Conservation (phyloP, 179 eudicot species). For the Silene vulgaris region DNA sequence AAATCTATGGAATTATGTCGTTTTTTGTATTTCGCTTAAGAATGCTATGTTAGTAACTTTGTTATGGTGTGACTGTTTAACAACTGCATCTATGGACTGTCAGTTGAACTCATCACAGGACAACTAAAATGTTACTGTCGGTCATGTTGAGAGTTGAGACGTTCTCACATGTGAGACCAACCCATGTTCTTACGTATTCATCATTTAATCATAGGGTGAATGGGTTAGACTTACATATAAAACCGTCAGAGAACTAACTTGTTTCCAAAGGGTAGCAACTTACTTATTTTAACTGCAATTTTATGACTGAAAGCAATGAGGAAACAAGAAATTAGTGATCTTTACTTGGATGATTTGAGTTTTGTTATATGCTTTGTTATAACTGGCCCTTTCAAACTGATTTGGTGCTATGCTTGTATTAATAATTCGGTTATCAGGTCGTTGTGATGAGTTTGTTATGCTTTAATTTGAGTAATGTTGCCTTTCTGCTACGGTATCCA, state of each 20-base stretch:
- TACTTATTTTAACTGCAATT: neutral
- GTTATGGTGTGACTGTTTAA: no score
- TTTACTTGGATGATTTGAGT: neutral
- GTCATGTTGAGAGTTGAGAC: no score
- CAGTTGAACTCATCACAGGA: no score
- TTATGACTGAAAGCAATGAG: neutral
- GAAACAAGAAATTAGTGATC: neutral
- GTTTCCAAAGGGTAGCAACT: neutral
- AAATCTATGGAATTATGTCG: neutral
- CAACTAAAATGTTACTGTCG: no score
- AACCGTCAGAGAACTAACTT: neutral
- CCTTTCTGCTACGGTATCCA: slow-evolving; percentile 10
- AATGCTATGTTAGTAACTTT: no score
- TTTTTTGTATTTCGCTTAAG: no score
- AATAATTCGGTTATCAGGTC: slow-evolving; percentile 11
- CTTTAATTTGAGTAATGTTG: neutral
- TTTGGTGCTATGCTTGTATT: neutral
- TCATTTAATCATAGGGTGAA: no score
- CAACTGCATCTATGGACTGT: no score
- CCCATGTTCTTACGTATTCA: no score
- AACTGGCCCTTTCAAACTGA: neutral
- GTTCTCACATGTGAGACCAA: no score
- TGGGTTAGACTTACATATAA: no score
- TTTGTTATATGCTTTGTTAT: neutral
- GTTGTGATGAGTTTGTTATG: slow-evolving; percentile 3